Base-by-base conservation (phyloP, 202 grass and related monocot species). In the Zizania palustris region DNA sequence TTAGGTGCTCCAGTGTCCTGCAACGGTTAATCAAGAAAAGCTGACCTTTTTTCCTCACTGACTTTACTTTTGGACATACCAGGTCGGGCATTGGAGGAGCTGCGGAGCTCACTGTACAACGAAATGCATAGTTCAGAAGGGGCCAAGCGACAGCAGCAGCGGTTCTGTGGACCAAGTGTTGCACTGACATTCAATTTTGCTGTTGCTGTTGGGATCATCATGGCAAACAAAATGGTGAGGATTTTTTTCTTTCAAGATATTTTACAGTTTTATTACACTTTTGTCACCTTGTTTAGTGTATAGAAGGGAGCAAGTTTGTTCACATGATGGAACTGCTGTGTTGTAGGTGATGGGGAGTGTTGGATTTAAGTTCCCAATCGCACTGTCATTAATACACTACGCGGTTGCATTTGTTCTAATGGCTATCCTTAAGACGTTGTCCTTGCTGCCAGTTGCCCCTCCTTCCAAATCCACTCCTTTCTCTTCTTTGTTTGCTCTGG, bases 171-270 rank as follows among this genome's bases (percentile, higher is more conserved):
- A 45, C 96, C 96, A 71, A 71, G 78, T 49, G 89, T 92, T 75
- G 91, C 96, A 41, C 78, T 98, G 77, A 94, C 96, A 48, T 98
- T 98, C 66, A 98, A 98, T 80, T 98, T 98, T 58, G 75, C 85
- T 41, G 85, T 98, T 80, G 96, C 96, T 63, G 96, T 98, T 50
- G 91, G 96, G n/a, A 98, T 98, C 82, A 98, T 98, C 75, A 86
- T 95, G 91, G 87, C 91, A 8, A 98, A 98, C 64, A 98, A 98
- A 90, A 84, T 95, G 96, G 96, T 92, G 19, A 2, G 48, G 28
- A 28, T 28, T 12, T 63, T 62, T 18, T 45, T 19, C 60, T 20
- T 46, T 68, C 11, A 18, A 37, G 64, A 22, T 56, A 65, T 68
- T 54, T 63, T 73, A 21, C 45, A 22, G 13, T 28, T 46, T 0